Conservation (phyloP, 2,329 filamentous ascomycete species). For the Chaetomiaceae sp. region DNA sequence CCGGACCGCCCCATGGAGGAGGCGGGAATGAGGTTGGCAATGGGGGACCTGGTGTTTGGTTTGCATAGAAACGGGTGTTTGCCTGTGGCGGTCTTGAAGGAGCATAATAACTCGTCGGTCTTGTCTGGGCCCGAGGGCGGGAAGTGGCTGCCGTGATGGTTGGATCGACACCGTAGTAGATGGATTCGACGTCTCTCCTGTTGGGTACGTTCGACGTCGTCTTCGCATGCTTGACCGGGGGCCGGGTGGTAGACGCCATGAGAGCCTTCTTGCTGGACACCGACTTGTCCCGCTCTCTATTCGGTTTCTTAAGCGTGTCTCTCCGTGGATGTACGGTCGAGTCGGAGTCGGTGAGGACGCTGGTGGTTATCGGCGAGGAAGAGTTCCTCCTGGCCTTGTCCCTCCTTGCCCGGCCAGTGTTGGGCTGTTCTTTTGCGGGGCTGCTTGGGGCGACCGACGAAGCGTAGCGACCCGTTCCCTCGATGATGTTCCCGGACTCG, state of each 20-base stretch:
- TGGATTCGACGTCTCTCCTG: constrained; percentile 34
- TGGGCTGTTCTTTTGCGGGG: constrained; percentile 46
- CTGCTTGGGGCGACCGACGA: constrained; percentile 38
- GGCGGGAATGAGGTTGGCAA: constrained; percentile 30
- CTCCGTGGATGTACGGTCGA: constrained; percentile 37
- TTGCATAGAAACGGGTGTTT: constrained; percentile 33
- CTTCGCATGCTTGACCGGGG: constrained; percentile 34
- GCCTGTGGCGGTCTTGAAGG: constrained; percentile 34
- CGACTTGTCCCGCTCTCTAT: constrained; percentile 27
- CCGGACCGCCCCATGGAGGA: constrained; percentile 15
- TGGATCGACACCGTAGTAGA: constrained; percentile 37
- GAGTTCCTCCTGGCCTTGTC: constrained; percentile 37
- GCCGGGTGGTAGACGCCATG: constrained; percentile 29
- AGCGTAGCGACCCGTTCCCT: constrained; percentile 42
- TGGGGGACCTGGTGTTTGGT: constrained; percentile 28
- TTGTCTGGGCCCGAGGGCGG: constrained; percentile 38
- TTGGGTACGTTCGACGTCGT: constrained; percentile 32
- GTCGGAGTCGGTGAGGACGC: constrained; percentile 40
- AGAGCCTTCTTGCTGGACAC: constrained; percentile 30
- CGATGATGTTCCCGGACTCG: constrained; percentile 41
- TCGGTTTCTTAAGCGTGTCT: constrained; percentile 31
- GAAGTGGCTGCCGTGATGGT: constrained; percentile 29
- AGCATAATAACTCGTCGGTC: constrained; percentile 37
- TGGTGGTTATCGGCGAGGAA: constrained; percentile 31
- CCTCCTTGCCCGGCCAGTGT: constrained; percentile 46